Evolutionary conservation across 768 basidiomycete genomes (phyloP), one percentile per base, ranked within the genome.

Genomic region (Lentinula detonsa): DNA sequence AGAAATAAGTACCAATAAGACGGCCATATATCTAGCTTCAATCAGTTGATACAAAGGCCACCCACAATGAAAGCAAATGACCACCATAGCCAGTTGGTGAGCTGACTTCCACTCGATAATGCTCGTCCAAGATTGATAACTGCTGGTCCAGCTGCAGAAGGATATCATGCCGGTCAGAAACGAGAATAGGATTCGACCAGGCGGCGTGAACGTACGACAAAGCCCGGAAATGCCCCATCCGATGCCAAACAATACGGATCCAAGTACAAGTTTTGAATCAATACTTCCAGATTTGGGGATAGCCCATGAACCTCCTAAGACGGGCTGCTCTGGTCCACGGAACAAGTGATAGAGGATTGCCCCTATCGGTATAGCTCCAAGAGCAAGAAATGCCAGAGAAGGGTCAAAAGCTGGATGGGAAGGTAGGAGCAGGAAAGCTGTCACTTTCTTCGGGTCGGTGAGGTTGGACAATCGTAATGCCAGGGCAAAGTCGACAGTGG

Each of bases 141-240:
- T n/a, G 74, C 84, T 8, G 86, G 85, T 16, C 85, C 86, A 62
- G 84, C 85, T 87, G 62, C 23, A 28, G n/a, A 51, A 28, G 16
- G 39, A 13, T 16, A n/a, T 57, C 10, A 37, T 6, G 37, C 40
- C n/a, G 55, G 33, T 40, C 37, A 31, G 15, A 23, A 21, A 46
- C 8, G 39, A 43, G 59, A 18, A 21, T 35, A 18, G 16, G 18
- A 35, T 33, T 23, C 10, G 3, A n/a, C 11, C n/a, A 56, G 43
- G 39, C 48, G 23, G 13, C 37, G 13, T 1, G 28, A 16, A 74
- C 85, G 68, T 70, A 86, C 85, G 85, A 69, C 86, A 87, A 52
- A 86, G 71, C 37, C 86, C 86, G 57, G 77, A 72, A 42, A 83
- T 65, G 5, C 81, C 86, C 86, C 86, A 87, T 1, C 86, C 85